A percentile compares a stretch with the other conserved stretches of the same genome.
These are phyloP conservation scores for Draba incana DNA, from an alignment of 345 rosid species.

Conservation along the genomic window DNA sequence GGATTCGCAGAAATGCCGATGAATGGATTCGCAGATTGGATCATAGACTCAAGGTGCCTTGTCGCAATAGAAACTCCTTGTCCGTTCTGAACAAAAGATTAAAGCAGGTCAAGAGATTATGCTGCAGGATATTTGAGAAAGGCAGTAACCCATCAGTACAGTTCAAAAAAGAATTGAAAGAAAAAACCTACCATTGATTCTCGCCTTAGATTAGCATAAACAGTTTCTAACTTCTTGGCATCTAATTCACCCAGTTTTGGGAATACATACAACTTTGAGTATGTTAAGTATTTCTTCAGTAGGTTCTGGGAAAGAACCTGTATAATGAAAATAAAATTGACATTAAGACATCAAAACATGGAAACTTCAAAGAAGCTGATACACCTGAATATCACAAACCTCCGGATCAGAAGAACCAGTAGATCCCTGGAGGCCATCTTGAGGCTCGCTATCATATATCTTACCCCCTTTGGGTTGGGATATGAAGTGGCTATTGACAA, in stretches of 20 bases:
- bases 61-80: conserved; percentile 99
- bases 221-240: conserved; percentile 85
- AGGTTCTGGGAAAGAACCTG: conserved; percentile 83
- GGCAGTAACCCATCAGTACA: neutral
- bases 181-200: conserved; percentile 69
- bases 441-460: conserved; percentile 63
- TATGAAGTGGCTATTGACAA: conserved; percentile 89
- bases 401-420: conserved; percentile 70
- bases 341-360: conserved; percentile 12
- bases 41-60: conserved; percentile 98
- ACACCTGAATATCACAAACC: conserved; percentile 43
- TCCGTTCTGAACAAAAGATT: conserved; percentile 63
- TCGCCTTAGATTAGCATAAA: conserved; percentile 86
- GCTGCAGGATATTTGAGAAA: neutral
- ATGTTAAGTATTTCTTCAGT: conserved; percentile 88
- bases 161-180: neutral
- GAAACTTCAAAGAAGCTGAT: conserved; percentile 25
- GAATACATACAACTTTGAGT: conserved; percentile 86
- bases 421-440: conserved; percentile 57
- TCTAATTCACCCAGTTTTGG: conserved; percentile 84
- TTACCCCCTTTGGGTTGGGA: conserved; percentile 84
- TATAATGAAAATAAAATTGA: conserved; percentile 13
- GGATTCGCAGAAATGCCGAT: too few relatives aligned
- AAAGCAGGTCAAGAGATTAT: conserved; percentile 16
- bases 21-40: too few relatives aligned